Conservation (phyloP, 345 rosid genomes). For the Psidium friedrichsthalianum region DNA sequence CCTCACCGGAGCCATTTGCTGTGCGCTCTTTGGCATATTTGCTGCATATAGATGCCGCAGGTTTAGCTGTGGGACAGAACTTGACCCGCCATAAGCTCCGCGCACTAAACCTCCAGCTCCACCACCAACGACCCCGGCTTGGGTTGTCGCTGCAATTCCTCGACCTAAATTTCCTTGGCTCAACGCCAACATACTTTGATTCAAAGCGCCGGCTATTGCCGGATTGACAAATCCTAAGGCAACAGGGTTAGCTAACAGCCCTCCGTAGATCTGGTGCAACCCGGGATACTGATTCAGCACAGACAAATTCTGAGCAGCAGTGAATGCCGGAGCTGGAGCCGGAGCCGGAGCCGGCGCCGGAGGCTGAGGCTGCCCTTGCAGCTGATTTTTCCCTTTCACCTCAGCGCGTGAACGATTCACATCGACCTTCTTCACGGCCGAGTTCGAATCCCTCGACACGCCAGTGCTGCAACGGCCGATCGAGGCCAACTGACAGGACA, state of each 20-base stretch:
- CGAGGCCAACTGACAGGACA: constrained; percentile 63
- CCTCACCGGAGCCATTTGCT: constrained; percentile 12
- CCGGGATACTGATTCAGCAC: constrained; percentile 22
- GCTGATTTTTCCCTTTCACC: constrained; percentile 3
- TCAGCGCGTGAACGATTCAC: constrained; percentile 20
- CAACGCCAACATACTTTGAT: constrained; percentile 2
- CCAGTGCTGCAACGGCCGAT: constrained; percentile 14
- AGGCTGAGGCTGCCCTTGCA: constrained; percentile 5
- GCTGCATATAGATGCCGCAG: constrained; percentile 18
- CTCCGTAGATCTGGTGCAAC: constrained; percentile 35
- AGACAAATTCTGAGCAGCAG: constrained; percentile 23
- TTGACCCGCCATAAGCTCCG: constrained; percentile 44
- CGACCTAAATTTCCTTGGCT: constrained; percentile 18
- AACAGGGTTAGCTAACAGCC: constrained; percentile 26
- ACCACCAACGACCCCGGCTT: constrained; percentile 18
- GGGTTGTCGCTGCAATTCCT: constrained; percentile 2
- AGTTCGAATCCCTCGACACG: constrained; percentile 15
- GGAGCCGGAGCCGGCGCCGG: background rate
- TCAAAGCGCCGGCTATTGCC: constrained; percentile 19
- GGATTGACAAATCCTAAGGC: constrained; percentile 27
- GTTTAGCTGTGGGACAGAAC: constrained; percentile 15
- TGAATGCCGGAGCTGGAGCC: constrained; percentile 8
- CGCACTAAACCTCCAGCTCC: constrained; percentile 15
- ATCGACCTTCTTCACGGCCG: constrained; percentile 12
- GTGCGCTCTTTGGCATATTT: constrained; percentile 16